phyloP scores from a whole-genome alignment of 2,329 filamentous ascomycete species.

The Xylariaceae sp. region DNA sequence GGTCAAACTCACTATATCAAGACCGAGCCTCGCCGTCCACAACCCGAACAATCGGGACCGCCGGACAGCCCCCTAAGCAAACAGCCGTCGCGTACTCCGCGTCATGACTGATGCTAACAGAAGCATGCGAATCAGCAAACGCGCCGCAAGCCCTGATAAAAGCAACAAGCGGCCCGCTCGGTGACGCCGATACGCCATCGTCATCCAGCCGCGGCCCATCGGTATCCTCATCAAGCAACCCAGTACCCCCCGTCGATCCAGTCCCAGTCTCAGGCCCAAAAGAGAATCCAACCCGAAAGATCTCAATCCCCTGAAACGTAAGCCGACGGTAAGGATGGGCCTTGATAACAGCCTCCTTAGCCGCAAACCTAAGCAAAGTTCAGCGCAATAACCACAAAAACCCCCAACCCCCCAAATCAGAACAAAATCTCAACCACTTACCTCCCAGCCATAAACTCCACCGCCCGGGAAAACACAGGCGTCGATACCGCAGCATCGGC shows the following conservation, averaged over 20 bases:
- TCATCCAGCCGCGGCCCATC: background rate
- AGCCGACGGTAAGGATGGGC: constrained; percentile 58
- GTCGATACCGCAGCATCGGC: too few species aligned
- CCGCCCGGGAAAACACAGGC: constrained; percentile 37
- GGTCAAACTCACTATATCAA: background rate
- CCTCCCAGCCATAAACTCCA: constrained; percentile 44
- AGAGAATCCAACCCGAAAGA: constrained; percentile 4
- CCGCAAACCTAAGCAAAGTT: constrained; percentile 56
- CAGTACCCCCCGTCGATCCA: background rate
- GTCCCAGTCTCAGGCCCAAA: too few species aligned
- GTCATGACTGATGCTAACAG: constrained; percentile 84
- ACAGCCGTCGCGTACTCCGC: constrained; percentile 73
- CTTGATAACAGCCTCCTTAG: constrained; percentile 73
- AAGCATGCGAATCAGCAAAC: constrained; percentile 47
- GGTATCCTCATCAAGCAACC: background rate
- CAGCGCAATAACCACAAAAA: too few species aligned
- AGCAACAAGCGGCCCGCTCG: constrained; percentile 43
- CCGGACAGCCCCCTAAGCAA: constrained; percentile 47
- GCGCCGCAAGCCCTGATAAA: constrained; percentile 32
- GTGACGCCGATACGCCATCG: background rate
- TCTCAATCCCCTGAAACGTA: constrained; percentile 57
- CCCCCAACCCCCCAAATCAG: too few species aligned
- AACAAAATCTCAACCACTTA: constrained; percentile 27
- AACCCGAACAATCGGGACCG: background rate
- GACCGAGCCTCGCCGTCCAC: background rate